Evolutionary conservation across 352 stramenopile species (phyloP).

Genomic region (Pythium sp.): DNA sequence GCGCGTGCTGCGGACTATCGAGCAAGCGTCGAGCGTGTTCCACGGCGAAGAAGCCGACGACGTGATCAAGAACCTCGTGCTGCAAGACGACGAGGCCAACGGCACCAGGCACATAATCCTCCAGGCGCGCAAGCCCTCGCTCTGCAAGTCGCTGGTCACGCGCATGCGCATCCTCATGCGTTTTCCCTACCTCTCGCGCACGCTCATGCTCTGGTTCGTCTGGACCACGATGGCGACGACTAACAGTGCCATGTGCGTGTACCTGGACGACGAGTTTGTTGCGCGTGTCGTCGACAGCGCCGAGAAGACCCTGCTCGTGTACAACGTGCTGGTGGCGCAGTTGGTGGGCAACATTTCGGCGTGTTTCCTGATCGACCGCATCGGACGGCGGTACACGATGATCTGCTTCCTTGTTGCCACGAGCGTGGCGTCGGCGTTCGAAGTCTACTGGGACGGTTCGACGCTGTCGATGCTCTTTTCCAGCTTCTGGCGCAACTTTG

Average conservation of each 20-base stretch:
- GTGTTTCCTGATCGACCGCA: slow-evolving; percentile 31
- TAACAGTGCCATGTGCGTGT: slow-evolving; percentile 27
- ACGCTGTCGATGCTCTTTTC: slow-evolving; percentile 10
- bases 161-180: slow-evolving; percentile 35
- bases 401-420: slow-evolving; percentile 12
- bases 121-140: slow-evolving; percentile 14
- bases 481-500: not conserved
- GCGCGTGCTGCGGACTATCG: slow-evolving; percentile 12
- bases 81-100: not conserved
- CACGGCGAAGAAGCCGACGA: slow-evolving; percentile 1
- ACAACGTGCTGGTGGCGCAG: slow-evolving; percentile 19
- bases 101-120: not conserved
- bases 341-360: slow-evolving; percentile 31
- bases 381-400: slow-evolving; percentile 28
- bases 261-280: slow-evolving; percentile 19
- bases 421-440: slow-evolving; percentile 14
- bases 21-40: slow-evolving; percentile 7
- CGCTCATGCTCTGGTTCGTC: slow-evolving; percentile 42
- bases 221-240: slow-evolving; percentile 29
- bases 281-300: slow-evolving; percentile 19
- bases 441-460: slow-evolving; percentile 20
- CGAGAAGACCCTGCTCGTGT: slow-evolving; percentile 1
- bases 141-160: slow-evolving; percentile 20
- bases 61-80: not conserved
- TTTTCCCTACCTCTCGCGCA: slow-evolving; percentile 29